Evolutionary conservation across 805 yeast species (phyloP).

Genomic region (Komagataella populi): DNA sequence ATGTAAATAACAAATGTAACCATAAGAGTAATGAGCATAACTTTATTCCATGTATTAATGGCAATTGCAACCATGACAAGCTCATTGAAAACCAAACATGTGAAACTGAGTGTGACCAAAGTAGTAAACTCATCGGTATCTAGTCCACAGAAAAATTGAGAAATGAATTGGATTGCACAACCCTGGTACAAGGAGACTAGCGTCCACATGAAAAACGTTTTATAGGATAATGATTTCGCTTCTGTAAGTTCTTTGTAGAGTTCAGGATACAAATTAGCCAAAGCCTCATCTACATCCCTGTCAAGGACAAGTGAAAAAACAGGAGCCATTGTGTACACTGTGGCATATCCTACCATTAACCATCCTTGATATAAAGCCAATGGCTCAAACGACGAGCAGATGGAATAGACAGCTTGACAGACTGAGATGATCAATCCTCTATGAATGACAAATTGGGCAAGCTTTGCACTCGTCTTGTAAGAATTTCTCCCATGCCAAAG

Average conservation of each 20-base stretch:
- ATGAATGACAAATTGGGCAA: constrained; percentile 93
- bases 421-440: constrained; percentile 90
- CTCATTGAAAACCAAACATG: constrained; percentile 73
- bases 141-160: constrained; percentile 67
- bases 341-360: constrained; percentile 97
- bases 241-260: constrained; percentile 82
- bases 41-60: constrained; percentile 80
- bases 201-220: constrained; percentile 87
- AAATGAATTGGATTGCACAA: constrained; percentile 61
- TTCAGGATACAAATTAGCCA: constrained; percentile 88
- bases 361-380: constrained; percentile 91
- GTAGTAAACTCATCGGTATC: constrained; percentile 36
- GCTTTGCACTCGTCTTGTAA: constrained; percentile 87
- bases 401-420: constrained; percentile 88
- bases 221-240: constrained; percentile 76
- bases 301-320: constrained; percentile 89
- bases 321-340: constrained; percentile 96
- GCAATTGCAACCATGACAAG: constrained; percentile 88
- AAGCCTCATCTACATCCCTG: constrained; percentile 78
- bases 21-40: constrained; percentile 62
- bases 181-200: constrained; percentile 89
- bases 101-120: constrained; percentile 81
- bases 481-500: constrained; percentile 98
- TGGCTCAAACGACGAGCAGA: constrained; percentile 82
- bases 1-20: constrained; percentile 55